These are phyloP conservation scores for Agarophyton chilense DNA, from an alignment of 23 red algal species.

Conservation along the genomic window DNA sequence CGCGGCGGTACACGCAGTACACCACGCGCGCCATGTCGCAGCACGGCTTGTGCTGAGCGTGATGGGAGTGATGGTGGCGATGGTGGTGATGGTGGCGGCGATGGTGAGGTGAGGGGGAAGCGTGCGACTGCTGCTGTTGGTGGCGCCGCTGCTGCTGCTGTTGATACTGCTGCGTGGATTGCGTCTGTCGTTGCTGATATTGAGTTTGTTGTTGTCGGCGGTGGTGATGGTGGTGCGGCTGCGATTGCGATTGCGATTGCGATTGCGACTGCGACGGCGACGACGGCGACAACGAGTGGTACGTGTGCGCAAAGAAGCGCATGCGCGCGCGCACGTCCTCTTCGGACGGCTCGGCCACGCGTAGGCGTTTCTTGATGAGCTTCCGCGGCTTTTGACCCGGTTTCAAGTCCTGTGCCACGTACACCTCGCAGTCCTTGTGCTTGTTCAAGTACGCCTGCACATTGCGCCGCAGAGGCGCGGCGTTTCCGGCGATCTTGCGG, in stretches of 20 bases:
- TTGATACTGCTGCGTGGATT: too few species aligned
- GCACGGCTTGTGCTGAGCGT: not conserved
- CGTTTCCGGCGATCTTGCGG: constrained; percentile 90
- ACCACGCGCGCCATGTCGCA: constrained; percentile 3
- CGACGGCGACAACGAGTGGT: not conserved
- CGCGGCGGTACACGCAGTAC: not conserved
- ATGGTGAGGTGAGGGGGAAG: not conserved
- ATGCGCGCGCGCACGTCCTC: constrained; percentile 15
- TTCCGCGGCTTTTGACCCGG: constrained; percentile 35
- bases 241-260: too few species aligned
- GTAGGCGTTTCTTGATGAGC: constrained; percentile 17
- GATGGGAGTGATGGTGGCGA: not conserved
- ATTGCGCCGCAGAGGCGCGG: constrained; percentile 82
- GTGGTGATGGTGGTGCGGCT: too few species aligned
- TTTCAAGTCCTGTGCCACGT: constrained; percentile 75
- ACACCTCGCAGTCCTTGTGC: constrained; percentile 87
- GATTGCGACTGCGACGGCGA: too few species aligned
- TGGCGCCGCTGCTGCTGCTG: too few species aligned
- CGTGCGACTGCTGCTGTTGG: too few species aligned
- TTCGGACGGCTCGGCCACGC: not conserved
- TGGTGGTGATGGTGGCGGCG: too few species aligned
- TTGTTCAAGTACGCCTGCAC: constrained; percentile 68
- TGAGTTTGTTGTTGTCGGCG: too few species aligned
- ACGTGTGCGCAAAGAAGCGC: constrained; percentile 12
- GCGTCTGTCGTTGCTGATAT: too few species aligned